Percentiles rank a stretch among this genome's conserved stretches.
These are phyloP conservation scores for Mycena capillaripes DNA, from an alignment of 768 basidiomycete species.

Conservation along the genomic window DNA sequence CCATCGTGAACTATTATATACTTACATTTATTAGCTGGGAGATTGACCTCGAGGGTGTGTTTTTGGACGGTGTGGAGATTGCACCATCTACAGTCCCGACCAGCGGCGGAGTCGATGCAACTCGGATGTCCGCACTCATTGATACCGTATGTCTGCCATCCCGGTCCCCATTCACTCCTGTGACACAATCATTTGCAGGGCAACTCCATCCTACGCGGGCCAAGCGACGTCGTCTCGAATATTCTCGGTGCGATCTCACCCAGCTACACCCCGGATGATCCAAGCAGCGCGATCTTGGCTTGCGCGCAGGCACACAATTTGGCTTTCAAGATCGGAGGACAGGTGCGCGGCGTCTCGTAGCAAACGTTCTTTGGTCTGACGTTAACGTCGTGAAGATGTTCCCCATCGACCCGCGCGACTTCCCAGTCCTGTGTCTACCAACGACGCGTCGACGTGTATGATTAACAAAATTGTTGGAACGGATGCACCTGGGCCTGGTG, in stretches of 20 bases:
- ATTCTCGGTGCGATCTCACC: constrained; percentile 58
- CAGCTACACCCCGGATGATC: constrained; percentile 44
- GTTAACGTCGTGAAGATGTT: constrained; percentile 67
- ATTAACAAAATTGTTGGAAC: constrained; percentile 71
- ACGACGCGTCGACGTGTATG: constrained; percentile 59
- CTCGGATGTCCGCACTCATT: constrained; percentile 68
- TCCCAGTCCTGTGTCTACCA: constrained; percentile 58
- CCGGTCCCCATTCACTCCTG: background rate
- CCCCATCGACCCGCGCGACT: constrained; percentile 80
- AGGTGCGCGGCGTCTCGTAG: constrained; percentile 43
- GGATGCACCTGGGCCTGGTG: constrained; percentile 67
- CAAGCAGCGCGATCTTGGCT: constrained; percentile 52
- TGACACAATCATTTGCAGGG: constrained; percentile 61
- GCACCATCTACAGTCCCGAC: constrained; percentile 65
- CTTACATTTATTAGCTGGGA: constrained; percentile 66
- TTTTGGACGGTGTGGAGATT: constrained; percentile 69
- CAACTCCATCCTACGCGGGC: constrained; percentile 80
- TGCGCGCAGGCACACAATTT: constrained; percentile 70
- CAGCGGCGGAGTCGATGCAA: constrained; percentile 46
- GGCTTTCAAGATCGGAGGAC: constrained; percentile 75
- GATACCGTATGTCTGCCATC: constrained; percentile 65
- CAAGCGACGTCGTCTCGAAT: constrained; percentile 70
- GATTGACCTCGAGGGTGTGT: constrained; percentile 75
- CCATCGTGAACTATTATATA: background rate
- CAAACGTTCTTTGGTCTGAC: no score